Evolutionary conservation across 192 early-diverging fungal species (phyloP), one percentile per base, ranked within the genome.

Genomic region (Phycomyces nitens): DNA sequence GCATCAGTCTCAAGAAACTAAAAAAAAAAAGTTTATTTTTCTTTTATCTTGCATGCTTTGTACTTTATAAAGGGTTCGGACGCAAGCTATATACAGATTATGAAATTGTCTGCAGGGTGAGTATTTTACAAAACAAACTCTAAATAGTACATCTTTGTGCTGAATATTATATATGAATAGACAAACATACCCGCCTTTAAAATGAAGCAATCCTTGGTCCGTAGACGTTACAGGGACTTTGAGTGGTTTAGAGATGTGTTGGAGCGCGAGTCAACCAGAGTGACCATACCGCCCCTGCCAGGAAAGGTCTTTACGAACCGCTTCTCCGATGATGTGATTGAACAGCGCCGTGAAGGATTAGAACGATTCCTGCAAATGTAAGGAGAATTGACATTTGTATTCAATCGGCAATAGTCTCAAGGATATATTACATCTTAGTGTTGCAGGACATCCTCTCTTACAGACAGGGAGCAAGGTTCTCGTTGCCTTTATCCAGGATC

Each of bases 181-280:
- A 97, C 94, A 27, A 99, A 97, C 71, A 94, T 99, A 52, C 97
- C 97, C 3, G 87, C 89, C 9, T 99, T 96, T 84, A 97, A 97
- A 73, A 56, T 92, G 27, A 89, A 87, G 53, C 62, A 80, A 38
- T 94, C 92, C 5, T 68, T 76, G 41, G 97, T 99, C 22, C 87
- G 95, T 21, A 81, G 97, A 68, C 84, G 97, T 24, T 99, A 97
- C 81, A 92, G 89, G 69, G 95, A 97, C 62, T 99, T 99, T 79
- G 97, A 97, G 79, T 99, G 95, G 95, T 92, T 97, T 79, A 79
- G 91, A 47, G 93, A 97, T 77, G 89, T 89, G 53, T 80, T 99
- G 57, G 94, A 96, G 72, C 78, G 92, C 16, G 94, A 99, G 74
- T 84, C 84, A 14, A 82, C 88, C 52, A 79, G 92, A 68, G 95